Percentiles rank a stretch among this genome's conserved stretches.
Evolutionary conservation across 192 early-diverging fungal genomes (phyloP).

Genomic region (Oehlia diaphana): DNA sequence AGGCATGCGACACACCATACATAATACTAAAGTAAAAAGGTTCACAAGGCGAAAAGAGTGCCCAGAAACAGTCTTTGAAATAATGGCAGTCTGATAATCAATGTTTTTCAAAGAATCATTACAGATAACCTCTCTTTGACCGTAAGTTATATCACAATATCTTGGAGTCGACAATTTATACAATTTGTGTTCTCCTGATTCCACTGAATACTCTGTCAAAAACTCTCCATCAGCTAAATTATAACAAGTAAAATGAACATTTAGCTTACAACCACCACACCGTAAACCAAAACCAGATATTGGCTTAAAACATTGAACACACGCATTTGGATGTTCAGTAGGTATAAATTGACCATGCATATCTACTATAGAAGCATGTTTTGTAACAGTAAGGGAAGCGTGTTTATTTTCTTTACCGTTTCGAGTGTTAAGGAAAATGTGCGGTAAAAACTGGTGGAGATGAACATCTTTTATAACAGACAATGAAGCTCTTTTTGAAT

Average conservation of each 20-base stretch:
- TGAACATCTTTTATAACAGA: constrained; percentile 5
- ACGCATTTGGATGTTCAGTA: constrained; percentile 24
- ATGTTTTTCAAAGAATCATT: constrained; percentile 6
- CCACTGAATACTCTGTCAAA: constrained; percentile 35
- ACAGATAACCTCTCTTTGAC: constrained; percentile 25
- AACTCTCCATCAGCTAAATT: constrained; percentile 36
- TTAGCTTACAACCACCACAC: constrained; percentile 53
- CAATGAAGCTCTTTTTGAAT: constrained; percentile 9
- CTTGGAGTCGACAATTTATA: constrained; percentile 46
- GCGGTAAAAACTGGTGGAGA: constrained; percentile 34
- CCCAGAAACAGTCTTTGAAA: constrained; percentile 30
- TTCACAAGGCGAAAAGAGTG: constrained; percentile 57
- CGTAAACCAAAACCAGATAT: constrained; percentile 51
- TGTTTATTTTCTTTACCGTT: not conserved
- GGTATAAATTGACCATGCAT: constrained; percentile 25
- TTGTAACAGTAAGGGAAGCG: not conserved
- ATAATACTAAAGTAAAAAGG: constrained; percentile 53
- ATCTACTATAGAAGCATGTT: not conserved
- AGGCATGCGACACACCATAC: constrained; percentile 48
- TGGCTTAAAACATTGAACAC: constrained; percentile 39
- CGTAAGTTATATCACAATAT: constrained; percentile 39
- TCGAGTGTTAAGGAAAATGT: constrained; percentile 36
- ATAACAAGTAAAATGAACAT: constrained; percentile 53
- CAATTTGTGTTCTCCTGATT: constrained; percentile 43
- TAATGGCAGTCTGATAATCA: constrained; percentile 3